phyloP scores from a whole-genome alignment of 2,329 filamentous ascomycete species.

The Myotisia sp. region DNA sequence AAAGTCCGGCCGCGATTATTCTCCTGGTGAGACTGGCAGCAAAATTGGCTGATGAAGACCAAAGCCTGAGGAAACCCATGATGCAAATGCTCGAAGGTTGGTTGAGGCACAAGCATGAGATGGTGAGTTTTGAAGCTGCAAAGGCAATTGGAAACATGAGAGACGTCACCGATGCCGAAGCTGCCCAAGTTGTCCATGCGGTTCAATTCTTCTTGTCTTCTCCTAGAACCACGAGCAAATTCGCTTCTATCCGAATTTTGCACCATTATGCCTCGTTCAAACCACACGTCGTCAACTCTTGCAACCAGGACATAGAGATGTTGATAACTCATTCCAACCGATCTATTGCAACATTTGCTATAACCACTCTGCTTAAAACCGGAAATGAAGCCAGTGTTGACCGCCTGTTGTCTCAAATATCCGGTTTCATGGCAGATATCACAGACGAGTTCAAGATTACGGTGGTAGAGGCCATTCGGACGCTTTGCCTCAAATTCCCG shows the following conservation, averaged over 20 bases:
- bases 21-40: slow-evolving; percentile 86
- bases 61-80: slow-evolving; percentile 82
- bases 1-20: slow-evolving; percentile 84
- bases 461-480: slow-evolving; percentile 96
- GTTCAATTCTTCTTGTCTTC: slow-evolving; percentile 94
- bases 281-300: slow-evolving; percentile 76
- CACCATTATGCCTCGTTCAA: slow-evolving; percentile 96
- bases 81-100: slow-evolving; percentile 91
- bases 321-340: slow-evolving; percentile 95
- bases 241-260: slow-evolving; percentile 87
- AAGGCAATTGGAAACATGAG: slow-evolving; percentile 95
- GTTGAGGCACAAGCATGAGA: slow-evolving; percentile 96
- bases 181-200: slow-evolving; percentile 82
- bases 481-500: slow-evolving; percentile 91
- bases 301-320: slow-evolving; percentile 94
- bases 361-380: slow-evolving; percentile 94
- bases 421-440: slow-evolving; percentile 95
- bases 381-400: slow-evolving; percentile 96
- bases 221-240: slow-evolving; percentile 89
- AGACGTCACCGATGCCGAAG: slow-evolving; percentile 83
- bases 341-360: slow-evolving; percentile 94
- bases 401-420: slow-evolving; percentile 95
- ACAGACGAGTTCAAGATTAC: slow-evolving; percentile 99
- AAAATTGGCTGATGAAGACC: slow-evolving; percentile 86
- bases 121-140: slow-evolving; percentile 98